Conservation (phyloP, 83 land plant species). For the Diphasiastrum complanatum region DNA sequence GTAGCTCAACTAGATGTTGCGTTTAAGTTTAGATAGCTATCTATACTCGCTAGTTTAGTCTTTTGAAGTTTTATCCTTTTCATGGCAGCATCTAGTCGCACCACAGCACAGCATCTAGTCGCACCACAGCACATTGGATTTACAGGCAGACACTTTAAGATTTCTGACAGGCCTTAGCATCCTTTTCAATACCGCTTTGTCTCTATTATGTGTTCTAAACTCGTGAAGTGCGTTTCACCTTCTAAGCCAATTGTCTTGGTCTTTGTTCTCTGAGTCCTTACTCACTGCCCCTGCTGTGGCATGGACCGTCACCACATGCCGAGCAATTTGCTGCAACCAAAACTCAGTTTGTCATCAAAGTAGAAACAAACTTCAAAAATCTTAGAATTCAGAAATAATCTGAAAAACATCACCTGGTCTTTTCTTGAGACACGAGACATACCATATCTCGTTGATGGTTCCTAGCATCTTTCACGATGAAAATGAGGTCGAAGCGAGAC, state of each 20-base stretch:
- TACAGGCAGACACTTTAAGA: too few species aligned
- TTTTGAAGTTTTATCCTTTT: too few species aligned
- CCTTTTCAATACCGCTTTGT: too few species aligned
- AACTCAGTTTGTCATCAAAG: neutral
- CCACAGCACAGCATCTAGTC: too few species aligned
- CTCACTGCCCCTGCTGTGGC: conserved; percentile 60
- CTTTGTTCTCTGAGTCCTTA: conserved; percentile 38
- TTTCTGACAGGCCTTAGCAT: too few species aligned
- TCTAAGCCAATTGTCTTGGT: conserved; percentile 90
- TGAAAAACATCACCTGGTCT: neutral
- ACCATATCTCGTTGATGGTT: conserved; percentile 87
- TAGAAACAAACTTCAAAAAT: neutral
- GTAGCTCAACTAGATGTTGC: too few species aligned
- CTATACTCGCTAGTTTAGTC: too few species aligned
- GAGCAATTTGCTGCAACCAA: conserved; percentile 67
- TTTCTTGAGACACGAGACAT: conserved; percentile 4
- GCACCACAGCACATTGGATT: too few species aligned
- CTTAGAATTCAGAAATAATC: neutral
- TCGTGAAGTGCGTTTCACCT: conserved; percentile 33
- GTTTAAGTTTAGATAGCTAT: too few species aligned
- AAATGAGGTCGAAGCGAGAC: conserved; percentile 93
- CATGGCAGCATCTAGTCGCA: too few species aligned
- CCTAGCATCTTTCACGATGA: conserved; percentile 90
- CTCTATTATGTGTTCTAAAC: neutral
- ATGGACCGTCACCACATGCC: conserved; percentile 90